Base-by-base conservation (phyloP, 1,284 basidiomycete species). In the Boletus smithii region DNA sequence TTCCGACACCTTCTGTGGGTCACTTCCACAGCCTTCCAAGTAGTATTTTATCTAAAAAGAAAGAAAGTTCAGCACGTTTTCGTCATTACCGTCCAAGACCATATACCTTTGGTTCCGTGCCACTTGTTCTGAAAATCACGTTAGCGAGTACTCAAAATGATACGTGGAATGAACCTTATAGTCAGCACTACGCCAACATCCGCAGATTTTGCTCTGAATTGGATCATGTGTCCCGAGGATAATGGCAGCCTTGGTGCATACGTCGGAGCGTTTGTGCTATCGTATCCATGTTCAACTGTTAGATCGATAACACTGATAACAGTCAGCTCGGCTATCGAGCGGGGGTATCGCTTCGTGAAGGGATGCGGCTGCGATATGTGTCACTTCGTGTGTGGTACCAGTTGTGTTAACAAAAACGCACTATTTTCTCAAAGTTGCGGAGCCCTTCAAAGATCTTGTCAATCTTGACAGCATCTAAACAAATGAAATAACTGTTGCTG, bases 71-170 rank as follows among this genome's bases (percentile, higher is more conserved):
- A 60, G 31, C 4, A 17, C 6, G 8, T 7, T 23, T 32, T 16
- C n/a, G n/a, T 39, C 14, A 29, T 35, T 24, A 48, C 1, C 18
- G 32, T 10, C 9, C 11, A n/a, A 16, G 9, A 32, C 1, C 59
- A n/a, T n/a, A 36, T 58, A 85, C 87, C 79, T 92, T 93, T 0
- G 90, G 90, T 58, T 93, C 91, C 8, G 91, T 93, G 10, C 91
- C 91, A 57, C 86, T 89, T 26, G 88, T 91, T 50, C 89, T 88
- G 46, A 45, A 34, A 32, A 50, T 4, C 18, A 44, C 24, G 42
- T 49, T 17, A 39, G 44, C 22, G 29, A 11, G 36, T 9, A 35
- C 27, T 34, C 33, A 18, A 34, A 45, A 16, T 8, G 6, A 49
- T 29, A 32, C 14, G 16, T 22, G 44, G 33, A 29, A 59, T 67